phyloP scores from a whole-genome alignment of 371 early-diverging fungal species.

The Thermomucor indicae-seudaticae region DNA sequence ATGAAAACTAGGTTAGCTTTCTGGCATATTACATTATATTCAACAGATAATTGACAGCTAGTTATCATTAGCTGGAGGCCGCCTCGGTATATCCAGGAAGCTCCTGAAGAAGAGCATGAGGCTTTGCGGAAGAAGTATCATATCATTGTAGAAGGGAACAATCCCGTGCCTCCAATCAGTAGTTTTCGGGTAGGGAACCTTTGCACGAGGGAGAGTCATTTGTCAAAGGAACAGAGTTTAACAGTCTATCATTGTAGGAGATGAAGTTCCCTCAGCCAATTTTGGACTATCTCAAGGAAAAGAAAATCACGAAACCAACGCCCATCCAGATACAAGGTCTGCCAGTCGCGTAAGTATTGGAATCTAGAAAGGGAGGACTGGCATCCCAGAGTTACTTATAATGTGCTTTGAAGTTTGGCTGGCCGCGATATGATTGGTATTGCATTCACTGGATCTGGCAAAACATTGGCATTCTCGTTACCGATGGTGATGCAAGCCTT shows the following conservation, averaged over 20 bases:
- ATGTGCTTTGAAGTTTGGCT: constrained; percentile 30
- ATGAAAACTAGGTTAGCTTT: constrained; percentile 66
- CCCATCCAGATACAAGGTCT: constrained; percentile 98
- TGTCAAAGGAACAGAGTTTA: background rate
- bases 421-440: constrained; percentile 96
- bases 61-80: constrained; percentile 66
- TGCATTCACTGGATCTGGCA: constrained; percentile 99
- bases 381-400: background rate
- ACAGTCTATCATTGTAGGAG: constrained; percentile 31
- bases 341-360: constrained; percentile 55
- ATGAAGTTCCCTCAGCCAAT: constrained; percentile 80
- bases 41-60: background rate
- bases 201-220: background rate
- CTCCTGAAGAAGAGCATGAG: constrained; percentile 46
- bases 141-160: constrained; percentile 72
- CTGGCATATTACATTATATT: background rate
- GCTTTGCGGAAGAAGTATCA: constrained; percentile 62
- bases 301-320: constrained; percentile 89
- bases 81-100: constrained; percentile 63
- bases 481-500: constrained; percentile 81
- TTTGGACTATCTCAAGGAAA: constrained; percentile 74
- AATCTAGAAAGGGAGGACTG: background rate
- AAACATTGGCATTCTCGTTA: constrained; percentile 96
- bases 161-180: constrained; percentile 73
- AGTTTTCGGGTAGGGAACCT: constrained; percentile 45